Evolutionary conservation across 2,329 filamentous ascomycete genomes (phyloP).

Genomic region (Penicillium rolfsii): DNA sequence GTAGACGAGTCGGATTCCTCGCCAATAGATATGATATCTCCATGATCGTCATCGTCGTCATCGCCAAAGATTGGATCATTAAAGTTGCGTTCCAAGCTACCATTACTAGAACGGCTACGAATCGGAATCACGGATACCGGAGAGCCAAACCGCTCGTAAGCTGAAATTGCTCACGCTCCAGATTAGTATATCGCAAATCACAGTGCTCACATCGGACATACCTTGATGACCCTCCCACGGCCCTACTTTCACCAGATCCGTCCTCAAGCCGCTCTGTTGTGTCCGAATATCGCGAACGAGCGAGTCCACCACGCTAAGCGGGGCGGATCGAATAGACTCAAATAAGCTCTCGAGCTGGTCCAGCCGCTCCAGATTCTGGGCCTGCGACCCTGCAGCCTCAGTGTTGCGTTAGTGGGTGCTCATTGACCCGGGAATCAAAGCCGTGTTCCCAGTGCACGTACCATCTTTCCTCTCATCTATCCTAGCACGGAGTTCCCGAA

Average conservation of each 20-base stretch:
- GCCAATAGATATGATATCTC: slow-evolving; percentile 24
- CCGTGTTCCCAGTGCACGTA: slow-evolving; percentile 19
- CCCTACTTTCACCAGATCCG: slow-evolving; percentile 22
- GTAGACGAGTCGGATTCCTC: slow-evolving; percentile 32
- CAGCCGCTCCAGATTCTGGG: slow-evolving; percentile 32
- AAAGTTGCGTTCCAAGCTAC: slow-evolving; percentile 16
- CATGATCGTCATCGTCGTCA: slow-evolving; percentile 21
- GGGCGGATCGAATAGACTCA: slow-evolving; percentile 40
- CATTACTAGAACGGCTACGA: slow-evolving; percentile 10
- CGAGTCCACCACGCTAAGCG: slow-evolving; percentile 36
- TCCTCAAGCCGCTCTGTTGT: slow-evolving; percentile 25
- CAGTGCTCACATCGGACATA: slow-evolving; percentile 10
- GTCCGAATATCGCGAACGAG: slow-evolving; percentile 37
- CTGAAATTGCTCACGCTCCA: slow-evolving; percentile 7
- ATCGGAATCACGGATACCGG: slow-evolving; percentile 13
- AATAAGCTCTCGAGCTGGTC: slow-evolving; percentile 40
- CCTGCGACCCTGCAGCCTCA: slow-evolving; percentile 19
- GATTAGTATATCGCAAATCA: not conserved
- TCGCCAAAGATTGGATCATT: slow-evolving; percentile 20
- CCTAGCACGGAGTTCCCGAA: slow-evolving; percentile 35
- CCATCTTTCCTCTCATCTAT: slow-evolving; percentile 32
- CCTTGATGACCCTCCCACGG: slow-evolving; percentile 34
- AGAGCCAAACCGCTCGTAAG: slow-evolving; percentile 23
- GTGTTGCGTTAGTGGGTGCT: slow-evolving; percentile 9
- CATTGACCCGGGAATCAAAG: not conserved